Percentiles rank a stretch among this genome's conserved stretches.
These are phyloP conservation scores for Trichoderma gamsii DNA, from an alignment of 495 filamentous ascomycete genomes.

Conservation along the genomic window DNA sequence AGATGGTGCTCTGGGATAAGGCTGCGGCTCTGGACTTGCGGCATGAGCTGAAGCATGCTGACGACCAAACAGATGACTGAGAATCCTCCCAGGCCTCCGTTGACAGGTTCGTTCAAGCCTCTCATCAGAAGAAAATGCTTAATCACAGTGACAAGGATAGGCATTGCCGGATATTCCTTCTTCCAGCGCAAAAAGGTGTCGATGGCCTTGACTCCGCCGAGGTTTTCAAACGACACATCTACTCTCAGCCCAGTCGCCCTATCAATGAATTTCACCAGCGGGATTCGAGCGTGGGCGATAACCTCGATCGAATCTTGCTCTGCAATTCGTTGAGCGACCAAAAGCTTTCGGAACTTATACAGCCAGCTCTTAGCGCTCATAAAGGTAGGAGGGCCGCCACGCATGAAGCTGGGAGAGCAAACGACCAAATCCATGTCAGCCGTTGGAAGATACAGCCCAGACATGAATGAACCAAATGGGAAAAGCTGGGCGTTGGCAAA, in stretches of 20 bases:
- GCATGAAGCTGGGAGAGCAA: constrained; percentile 58
- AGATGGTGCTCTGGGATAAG: constrained; percentile 57
- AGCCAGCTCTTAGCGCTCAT: constrained; percentile 30
- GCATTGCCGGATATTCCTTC: constrained; percentile 70
- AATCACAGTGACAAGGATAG: constrained; percentile 71
- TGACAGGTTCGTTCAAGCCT: constrained; percentile 80
- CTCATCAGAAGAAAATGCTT: constrained; percentile 91
- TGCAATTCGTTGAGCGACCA: constrained; percentile 47
- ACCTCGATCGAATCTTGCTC: constrained; percentile 49
- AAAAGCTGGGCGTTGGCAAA: constrained; percentile 54
- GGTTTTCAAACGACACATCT: constrained; percentile 92
- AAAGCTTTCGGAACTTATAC: constrained; percentile 40
- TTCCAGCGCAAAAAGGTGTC: constrained; percentile 76
- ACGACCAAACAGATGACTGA: constrained; percentile 90
- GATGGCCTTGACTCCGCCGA: constrained; percentile 70
- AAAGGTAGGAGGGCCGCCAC: constrained; percentile 32
- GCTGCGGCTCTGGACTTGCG: constrained; percentile 52
- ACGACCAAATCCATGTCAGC: constrained; percentile 90
- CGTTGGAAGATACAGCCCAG: constrained; percentile 82
- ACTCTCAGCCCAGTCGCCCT: constrained; percentile 64
- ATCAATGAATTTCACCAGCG: constrained; percentile 87
- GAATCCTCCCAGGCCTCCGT: constrained; percentile 90
- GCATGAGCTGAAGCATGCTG: constrained; percentile 72
- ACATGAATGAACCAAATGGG: constrained; percentile 86
- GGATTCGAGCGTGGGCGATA: constrained; percentile 74